phyloP scores from a whole-genome alignment of 1,139 yeast genomes.

The Protomyces gravidus region DNA sequence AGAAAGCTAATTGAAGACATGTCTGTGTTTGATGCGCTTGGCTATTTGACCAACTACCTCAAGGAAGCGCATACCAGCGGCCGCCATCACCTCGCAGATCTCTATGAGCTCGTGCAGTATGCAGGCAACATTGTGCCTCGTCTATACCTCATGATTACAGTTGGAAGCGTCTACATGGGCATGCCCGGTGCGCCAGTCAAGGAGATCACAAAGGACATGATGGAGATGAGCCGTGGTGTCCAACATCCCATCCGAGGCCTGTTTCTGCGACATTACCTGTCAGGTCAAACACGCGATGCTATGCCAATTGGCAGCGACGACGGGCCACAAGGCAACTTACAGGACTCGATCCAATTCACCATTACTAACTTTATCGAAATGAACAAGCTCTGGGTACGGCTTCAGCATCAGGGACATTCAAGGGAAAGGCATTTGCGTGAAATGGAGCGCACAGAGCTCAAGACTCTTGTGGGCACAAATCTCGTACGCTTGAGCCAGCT shows the following conservation, averaged over 20 bases:
- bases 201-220: slow-evolving; percentile 91
- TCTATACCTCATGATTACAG: slow-evolving; percentile 87
- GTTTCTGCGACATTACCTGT: slow-evolving; percentile 78
- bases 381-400: slow-evolving; percentile 95
- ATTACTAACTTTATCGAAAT: slow-evolving; percentile 87
- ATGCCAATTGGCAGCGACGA: slow-evolving; percentile 47
- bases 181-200: slow-evolving; percentile 72
- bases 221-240: slow-evolving; percentile 97
- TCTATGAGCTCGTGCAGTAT: slow-evolving; percentile 91
- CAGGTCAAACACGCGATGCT: slow-evolving; percentile 75
- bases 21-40: slow-evolving; percentile 76
- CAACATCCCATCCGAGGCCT: slow-evolving; percentile 87
- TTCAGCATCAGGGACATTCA: slow-evolving; percentile 93
- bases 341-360: slow-evolving; percentile 67
- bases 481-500: slow-evolving; percentile 83
- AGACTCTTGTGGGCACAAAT: slow-evolving; percentile 87
- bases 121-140: slow-evolving; percentile 84
- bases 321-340: slow-evolving; percentile 47
- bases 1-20: slow-evolving; percentile 9
- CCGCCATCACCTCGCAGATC: slow-evolving; percentile 72
- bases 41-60: slow-evolving; percentile 60
- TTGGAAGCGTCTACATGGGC: slow-evolving; percentile 55
- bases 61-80: slow-evolving; percentile 58
- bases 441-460: slow-evolving; percentile 79
- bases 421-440: slow-evolving; percentile 71